Evolutionary conservation across 2,329 filamentous ascomycete genomes (phyloP), one percentile per base, ranked within the genome.

Genomic region (Rutstroemia sp.): DNA sequence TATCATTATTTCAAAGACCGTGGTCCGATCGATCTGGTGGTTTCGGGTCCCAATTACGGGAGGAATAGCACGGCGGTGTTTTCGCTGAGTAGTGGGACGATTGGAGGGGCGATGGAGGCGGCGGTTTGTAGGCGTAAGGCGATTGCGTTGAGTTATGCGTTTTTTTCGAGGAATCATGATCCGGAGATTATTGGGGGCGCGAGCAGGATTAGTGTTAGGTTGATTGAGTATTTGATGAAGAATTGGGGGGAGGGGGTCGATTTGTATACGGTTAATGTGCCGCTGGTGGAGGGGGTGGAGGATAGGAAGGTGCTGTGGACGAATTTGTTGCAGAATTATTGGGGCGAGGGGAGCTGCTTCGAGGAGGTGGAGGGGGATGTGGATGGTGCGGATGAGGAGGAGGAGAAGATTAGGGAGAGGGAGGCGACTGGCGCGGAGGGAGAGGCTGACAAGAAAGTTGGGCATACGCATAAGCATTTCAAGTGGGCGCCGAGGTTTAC

Each of bases 181-280:
- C 86, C 88, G 1, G 78, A 79, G 23, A 84, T 96, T 63, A 92
- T 97, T 58, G 80, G 82, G 34, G 88, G 83, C 49, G 91, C 90
- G 2, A 89, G 85, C 39, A 76, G 81, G 46, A 84, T 92, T 64
- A 83, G 85, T 23, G 85, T 94, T 23, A 80, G 79, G 61, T 78
- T 97, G 23, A 86, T 96, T 61, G 87, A 96, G 70, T 81, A 89
- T 60, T 76, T 99, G 6, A 84, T 80, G 64, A 77, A 79, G 49
- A 87, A 91, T 68, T 96, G 89, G 87, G 84, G 84, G 51, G 72
- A 76, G 34, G 79, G 78, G 58, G 84, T 89, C 5, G 89, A 95
- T 68, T 73, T 97, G n/a, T 97, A 96, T 71, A 88, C 81, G 48
- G 84, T 97, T 64, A 97, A 97, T 68, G 87, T 97, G 8, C 92